Conservation (phyloP, 768 basidiomycete genomes). For the Rhizopogon vinicolor region DNA sequence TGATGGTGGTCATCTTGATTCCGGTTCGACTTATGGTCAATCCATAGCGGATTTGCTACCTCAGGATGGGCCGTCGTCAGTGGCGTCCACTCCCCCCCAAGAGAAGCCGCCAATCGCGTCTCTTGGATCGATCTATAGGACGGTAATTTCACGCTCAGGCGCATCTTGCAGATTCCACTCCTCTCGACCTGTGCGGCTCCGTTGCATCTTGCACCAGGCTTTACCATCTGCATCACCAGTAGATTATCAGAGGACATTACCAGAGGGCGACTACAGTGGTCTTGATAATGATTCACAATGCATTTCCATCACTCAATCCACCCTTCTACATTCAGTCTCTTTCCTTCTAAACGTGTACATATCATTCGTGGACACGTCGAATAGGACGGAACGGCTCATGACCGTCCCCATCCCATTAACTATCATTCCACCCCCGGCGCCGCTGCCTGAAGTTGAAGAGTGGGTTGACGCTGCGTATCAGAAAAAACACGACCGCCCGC, state of each 20-base stretch:
- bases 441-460: slow-evolving; percentile 74
- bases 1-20: slow-evolving; percentile 19
- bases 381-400: slow-evolving; percentile 61
- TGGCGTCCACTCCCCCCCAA: slow-evolving; percentile 13
- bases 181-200: slow-evolving; percentile 63
- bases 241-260: slow-evolving; percentile 39
- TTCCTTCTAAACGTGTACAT: slow-evolving; percentile 72
- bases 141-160: slow-evolving; percentile 77
- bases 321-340: slow-evolving; percentile 76
- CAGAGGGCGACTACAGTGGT: slow-evolving; percentile 38
- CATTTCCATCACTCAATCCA: slow-evolving; percentile 73
- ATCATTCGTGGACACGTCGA: slow-evolving; percentile 73
- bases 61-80: slow-evolving; percentile 29
- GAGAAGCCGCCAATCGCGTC: slow-evolving; percentile 36
- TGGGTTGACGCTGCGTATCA: slow-evolving; percentile 72
- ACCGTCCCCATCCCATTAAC: slow-evolving; percentile 64
- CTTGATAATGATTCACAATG: slow-evolving; percentile 60
- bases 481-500: slow-evolving; percentile 86
- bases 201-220: slow-evolving; percentile 75
- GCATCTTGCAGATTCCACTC: slow-evolving; percentile 90
- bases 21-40: neutral
- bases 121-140: slow-evolving; percentile 28
- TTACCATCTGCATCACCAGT: slow-evolving; percentile 46
- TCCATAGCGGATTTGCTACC: neutral
- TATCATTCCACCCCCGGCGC: slow-evolving; percentile 71